These are phyloP conservation scores for Calvatia gigantea DNA, from an alignment of 768 basidiomycete genomes.

Conservation along the genomic window DNA sequence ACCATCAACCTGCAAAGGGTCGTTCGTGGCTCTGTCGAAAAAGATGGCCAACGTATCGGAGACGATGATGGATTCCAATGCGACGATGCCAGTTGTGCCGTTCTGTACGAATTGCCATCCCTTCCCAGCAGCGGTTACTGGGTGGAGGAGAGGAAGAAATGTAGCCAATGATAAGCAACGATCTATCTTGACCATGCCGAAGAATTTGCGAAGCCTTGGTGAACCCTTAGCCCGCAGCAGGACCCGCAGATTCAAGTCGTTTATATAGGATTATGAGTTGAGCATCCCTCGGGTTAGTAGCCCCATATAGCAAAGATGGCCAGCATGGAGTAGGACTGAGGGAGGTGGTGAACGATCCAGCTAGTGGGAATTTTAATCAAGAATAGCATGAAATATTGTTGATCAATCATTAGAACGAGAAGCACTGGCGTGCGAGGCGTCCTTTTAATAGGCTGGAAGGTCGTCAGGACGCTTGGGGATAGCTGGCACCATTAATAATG, in stretches of 20 bases:
- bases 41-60: conserved; percentile 27
- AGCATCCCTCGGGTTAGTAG: not conserved
- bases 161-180: not conserved
- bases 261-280: not conserved
- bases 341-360: not conserved
- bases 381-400: not conserved
- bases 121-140: conserved; percentile 10
- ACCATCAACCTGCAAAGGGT: conserved; percentile 36
- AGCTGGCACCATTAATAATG: no score
- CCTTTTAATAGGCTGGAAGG: not conserved
- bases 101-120: conserved; percentile 26
- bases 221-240: not conserved
- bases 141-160: not conserved
- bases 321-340: not conserved
- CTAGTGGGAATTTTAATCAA: not conserved
- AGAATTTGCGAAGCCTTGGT: not conserved
- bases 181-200: not conserved
- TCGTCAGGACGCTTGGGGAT: no score
- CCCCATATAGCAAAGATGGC: not conserved
- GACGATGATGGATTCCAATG: conserved; percentile 26
- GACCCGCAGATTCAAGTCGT: not conserved
- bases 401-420: not conserved
- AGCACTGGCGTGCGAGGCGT: conserved; percentile 1
- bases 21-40: conserved; percentile 29
- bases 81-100: conserved; percentile 24